A percentile compares a stretch with the other conserved stretches of the same genome.
phyloP scores from a whole-genome alignment of 2,329 filamentous ascomycete genomes.

The Venturia aucupariae region DNA sequence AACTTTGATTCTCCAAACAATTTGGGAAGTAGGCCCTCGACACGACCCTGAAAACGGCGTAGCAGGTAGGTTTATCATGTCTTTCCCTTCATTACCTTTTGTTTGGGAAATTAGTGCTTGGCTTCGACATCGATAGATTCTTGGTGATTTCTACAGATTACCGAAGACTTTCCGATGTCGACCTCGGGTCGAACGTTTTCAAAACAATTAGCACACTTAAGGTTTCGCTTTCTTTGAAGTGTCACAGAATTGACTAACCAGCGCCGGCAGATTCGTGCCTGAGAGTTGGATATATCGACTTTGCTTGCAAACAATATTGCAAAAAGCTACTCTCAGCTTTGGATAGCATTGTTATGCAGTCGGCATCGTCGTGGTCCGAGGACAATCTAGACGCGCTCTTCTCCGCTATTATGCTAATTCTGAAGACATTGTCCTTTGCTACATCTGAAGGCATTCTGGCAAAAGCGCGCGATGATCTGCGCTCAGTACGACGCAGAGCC shows the following conservation, averaged over 20 bases:
- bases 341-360: background rate
- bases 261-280: background rate
- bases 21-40: conserved; percentile 47
- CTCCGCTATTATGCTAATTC: too few relatives aligned
- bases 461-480: background rate
- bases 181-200: too few relatives aligned
- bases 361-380: background rate
- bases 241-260: too few relatives aligned
- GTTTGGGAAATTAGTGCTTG: too few relatives aligned
- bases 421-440: background rate
- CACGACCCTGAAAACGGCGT: background rate
- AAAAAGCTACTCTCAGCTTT: background rate
- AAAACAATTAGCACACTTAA: too few relatives aligned
- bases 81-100: too few relatives aligned
- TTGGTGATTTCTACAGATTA: too few relatives aligned
- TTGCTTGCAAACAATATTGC: background rate
- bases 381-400: background rate
- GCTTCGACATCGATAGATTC: too few relatives aligned
- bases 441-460: background rate
- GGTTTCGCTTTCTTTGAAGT: too few relatives aligned
- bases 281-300: background rate
- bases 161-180: too few relatives aligned
- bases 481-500: background rate
- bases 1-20: conserved; percentile 38
- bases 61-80: too few relatives aligned